phyloP scores from a whole-genome alignment of 805 yeast genomes.

The Wickerhamiella nectarea region DNA sequence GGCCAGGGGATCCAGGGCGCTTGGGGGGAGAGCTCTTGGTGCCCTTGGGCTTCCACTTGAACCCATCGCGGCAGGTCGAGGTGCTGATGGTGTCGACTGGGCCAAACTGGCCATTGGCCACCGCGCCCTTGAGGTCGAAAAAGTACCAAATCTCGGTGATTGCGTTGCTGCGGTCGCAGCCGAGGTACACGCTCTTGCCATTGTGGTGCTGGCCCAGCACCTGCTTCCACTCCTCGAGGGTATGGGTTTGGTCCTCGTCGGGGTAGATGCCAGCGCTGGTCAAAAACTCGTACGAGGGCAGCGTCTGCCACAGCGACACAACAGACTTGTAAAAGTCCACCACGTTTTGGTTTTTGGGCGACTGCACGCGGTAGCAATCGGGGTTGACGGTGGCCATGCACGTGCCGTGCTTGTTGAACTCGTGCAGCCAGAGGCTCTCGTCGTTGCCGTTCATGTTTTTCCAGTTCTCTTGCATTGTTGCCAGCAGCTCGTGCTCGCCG shows the following conservation, averaged over 20 bases:
- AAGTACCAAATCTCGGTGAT: constrained; percentile 68
- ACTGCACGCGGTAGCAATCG: constrained; percentile 39
- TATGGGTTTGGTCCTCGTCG: constrained; percentile 39
- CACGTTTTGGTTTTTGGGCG: constrained; percentile 31
- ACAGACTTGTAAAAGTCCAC: constrained; percentile 57
- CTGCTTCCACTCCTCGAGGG: constrained; percentile 30
- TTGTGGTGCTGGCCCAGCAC: constrained; percentile 29
- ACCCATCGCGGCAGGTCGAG: constrained; percentile 61
- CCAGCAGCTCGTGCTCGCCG: constrained; percentile 37
- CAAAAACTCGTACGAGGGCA: constrained; percentile 59
- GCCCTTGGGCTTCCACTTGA: constrained; percentile 61
- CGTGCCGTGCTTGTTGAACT: constrained; percentile 88
- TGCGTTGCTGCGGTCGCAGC: constrained; percentile 40
- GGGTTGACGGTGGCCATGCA: constrained; percentile 74
- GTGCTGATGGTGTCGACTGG: constrained; percentile 41
- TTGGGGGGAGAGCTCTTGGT: constrained; percentile 18
- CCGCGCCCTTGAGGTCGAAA: constrained; percentile 60
- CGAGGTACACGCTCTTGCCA: constrained; percentile 42
- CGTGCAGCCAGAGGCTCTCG: constrained; percentile 72
- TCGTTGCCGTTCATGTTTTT: constrained; percentile 58
- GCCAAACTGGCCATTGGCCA: constrained; percentile 48
- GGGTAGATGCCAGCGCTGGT: constrained; percentile 62
- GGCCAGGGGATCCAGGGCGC: constrained; percentile 15
- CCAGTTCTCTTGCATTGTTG: constrained; percentile 52
- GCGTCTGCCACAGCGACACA: constrained; percentile 39